These are phyloP conservation scores for Heteromeles arbutifolia DNA, from an alignment of 306 rosid genomes.

Conservation along the genomic window DNA sequence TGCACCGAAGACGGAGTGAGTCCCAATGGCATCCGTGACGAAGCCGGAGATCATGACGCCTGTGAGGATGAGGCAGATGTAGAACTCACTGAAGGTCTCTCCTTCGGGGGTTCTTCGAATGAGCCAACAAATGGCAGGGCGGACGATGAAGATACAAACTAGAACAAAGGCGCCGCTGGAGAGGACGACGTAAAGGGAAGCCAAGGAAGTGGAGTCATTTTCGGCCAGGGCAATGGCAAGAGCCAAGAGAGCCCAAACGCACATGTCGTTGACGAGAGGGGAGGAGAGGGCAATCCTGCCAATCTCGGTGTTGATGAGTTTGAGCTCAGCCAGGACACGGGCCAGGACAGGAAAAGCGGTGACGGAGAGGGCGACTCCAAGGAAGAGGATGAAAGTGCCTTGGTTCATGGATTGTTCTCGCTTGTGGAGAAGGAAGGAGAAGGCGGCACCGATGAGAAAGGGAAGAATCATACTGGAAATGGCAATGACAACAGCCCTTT, in stretches of 20 bases:
- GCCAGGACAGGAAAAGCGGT: constrained; percentile 84
- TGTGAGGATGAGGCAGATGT: constrained; percentile 64
- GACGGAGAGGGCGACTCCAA: constrained; percentile 62
- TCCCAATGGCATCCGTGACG: constrained; percentile 85
- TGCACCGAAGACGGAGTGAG: constrained; percentile 89
- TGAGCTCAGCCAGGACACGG: constrained; percentile 70
- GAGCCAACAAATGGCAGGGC: constrained; percentile 63
- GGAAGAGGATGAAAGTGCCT: constrained; percentile 41
- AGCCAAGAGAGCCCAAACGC: constrained; percentile 79
- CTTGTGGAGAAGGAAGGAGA: constrained; percentile 22
- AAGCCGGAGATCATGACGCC: constrained; percentile 91
- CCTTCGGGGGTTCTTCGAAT: constrained; percentile 78
- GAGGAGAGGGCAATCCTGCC: constrained; percentile 67
- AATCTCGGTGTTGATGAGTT: constrained; percentile 63
- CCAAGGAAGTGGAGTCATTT: constrained; percentile 36
- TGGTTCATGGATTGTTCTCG: not conserved
- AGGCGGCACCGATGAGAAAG: constrained; percentile 34
- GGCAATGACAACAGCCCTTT: constrained; percentile 47
- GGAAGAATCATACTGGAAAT: constrained; percentile 69
- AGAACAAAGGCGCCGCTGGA: constrained; percentile 59
- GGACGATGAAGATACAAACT: constrained; percentile 37
- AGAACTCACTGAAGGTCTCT: constrained; percentile 61
- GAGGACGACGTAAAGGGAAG: constrained; percentile 70
- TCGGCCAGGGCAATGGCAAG: constrained; percentile 74
- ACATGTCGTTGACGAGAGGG: constrained; percentile 70